Conservation (phyloP, 352 stramenopile species). For the Phytophthora melonis region DNA sequence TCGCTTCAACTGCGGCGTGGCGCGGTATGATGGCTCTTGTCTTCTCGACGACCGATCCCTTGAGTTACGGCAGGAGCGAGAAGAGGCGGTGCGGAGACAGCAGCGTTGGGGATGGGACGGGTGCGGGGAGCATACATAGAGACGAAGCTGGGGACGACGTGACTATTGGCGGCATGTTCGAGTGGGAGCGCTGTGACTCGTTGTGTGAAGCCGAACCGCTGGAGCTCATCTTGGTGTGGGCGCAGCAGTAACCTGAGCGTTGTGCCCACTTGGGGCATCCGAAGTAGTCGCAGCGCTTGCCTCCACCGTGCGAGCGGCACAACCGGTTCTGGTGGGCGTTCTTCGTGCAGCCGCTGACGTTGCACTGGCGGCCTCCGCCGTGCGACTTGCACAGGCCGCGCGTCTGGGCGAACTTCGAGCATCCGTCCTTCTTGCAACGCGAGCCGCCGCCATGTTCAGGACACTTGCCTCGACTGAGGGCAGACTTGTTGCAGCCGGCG, state of each 20-base stretch:
- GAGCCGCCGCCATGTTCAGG: conserved; percentile 86
- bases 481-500: conserved; percentile 74
- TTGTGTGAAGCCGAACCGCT: conserved; percentile 12
- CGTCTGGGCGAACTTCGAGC: conserved; percentile 87
- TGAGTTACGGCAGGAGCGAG: conserved; percentile 62
- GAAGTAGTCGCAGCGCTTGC: conserved; percentile 82
- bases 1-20: conserved; percentile 14
- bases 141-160: conserved; percentile 44
- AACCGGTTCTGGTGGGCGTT: conserved; percentile 87
- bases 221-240: conserved; percentile 77
- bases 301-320: conserved; percentile 84
- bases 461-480: conserved; percentile 85
- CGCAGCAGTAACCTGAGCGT: conserved; percentile 85
- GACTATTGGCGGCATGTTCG: conserved; percentile 36
- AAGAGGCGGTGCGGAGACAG: conserved; percentile 75
- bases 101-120: conserved; percentile 56
- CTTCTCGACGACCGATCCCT: background rate
- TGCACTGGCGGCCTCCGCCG: conserved; percentile 81
- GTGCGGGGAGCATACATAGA: conserved; percentile 39
- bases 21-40: conserved; percentile 19
- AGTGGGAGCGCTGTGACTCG: conserved; percentile 25
- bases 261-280: conserved; percentile 88
- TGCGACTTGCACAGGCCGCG: conserved; percentile 88
- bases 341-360: conserved; percentile 80
- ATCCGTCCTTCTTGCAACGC: conserved; percentile 85